A percentile compares a stretch with the other conserved stretches of the same genome.
These are phyloP conservation scores for Albugo candida DNA, from an alignment of 352 stramenopile genomes.

Conservation along the genomic window DNA sequence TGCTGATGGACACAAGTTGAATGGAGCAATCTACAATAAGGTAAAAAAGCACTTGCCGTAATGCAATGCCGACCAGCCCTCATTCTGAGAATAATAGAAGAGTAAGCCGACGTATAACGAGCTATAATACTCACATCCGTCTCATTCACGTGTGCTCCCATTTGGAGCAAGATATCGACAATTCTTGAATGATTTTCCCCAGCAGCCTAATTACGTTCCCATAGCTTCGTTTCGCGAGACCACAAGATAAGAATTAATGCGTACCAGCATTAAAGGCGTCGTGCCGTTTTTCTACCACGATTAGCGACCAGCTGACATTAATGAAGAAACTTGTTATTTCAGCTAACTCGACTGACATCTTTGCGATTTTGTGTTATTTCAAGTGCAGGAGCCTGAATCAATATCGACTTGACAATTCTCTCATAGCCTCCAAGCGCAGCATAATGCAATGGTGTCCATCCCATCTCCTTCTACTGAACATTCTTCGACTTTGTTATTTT, in stretches of 20 bases:
- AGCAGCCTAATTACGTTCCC: constrained; percentile 19
- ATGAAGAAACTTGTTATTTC: background rate
- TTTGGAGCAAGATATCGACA: constrained; percentile 35
- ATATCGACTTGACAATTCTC: constrained; percentile 21
- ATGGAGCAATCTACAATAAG: background rate
- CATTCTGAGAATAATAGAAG: constrained; percentile 16
- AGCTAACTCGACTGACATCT: constrained; percentile 19
- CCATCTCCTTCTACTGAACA: constrained; percentile 33
- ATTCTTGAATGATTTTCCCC: constrained; percentile 43
- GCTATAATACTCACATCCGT: constrained; percentile 27
- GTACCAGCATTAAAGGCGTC: constrained; percentile 56
- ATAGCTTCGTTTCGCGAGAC: background rate
- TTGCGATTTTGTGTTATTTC: constrained; percentile 67
- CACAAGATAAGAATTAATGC: background rate
- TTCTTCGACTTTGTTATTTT: background rate
- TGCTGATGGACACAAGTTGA: constrained; percentile 13
- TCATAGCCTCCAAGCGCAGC: constrained; percentile 57
- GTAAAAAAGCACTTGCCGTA: constrained; percentile 26
- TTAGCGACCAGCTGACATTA: background rate
- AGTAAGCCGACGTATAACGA: background rate
- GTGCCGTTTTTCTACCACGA: constrained; percentile 38
- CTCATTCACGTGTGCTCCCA: constrained; percentile 61
- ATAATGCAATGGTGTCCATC: constrained; percentile 62
- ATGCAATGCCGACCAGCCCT: constrained; percentile 56
- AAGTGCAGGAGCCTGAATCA: constrained; percentile 50